phyloP scores from a whole-genome alignment of 768 basidiomycete genomes.

The Boletus pseudopeckii region DNA sequence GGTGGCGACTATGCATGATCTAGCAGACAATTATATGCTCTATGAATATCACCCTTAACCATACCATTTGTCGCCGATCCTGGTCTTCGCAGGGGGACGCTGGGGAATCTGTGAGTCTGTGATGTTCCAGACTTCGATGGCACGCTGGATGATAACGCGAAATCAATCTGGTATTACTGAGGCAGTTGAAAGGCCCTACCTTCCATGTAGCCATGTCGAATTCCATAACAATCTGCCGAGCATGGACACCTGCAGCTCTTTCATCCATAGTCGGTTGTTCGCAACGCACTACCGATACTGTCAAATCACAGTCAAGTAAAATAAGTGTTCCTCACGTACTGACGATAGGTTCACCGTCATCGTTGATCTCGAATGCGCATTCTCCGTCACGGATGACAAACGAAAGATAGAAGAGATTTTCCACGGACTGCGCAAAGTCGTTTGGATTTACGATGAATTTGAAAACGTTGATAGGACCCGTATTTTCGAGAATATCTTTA shows the following conservation, averaged over 20 bases:
- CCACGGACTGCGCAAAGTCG: conserved; percentile 90
- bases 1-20: neutral
- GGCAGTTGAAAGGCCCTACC: conserved; percentile 41
- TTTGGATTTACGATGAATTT: conserved; percentile 85
- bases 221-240: conserved; percentile 86
- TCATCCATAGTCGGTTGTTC: conserved; percentile 63
- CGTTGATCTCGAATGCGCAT: conserved; percentile 66
- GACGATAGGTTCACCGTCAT: conserved; percentile 70
- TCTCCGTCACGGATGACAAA: conserved; percentile 88
- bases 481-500: conserved; percentile 50
- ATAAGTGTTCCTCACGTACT: conserved; percentile 45
- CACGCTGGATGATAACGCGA: conserved; percentile 48
- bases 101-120: conserved; percentile 71
- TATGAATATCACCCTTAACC: conserved; percentile 37
- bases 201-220: conserved; percentile 89
- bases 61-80: conserved; percentile 69
- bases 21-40: conserved; percentile 2
- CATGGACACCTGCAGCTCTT: conserved; percentile 58
- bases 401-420: conserved; percentile 93
- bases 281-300: conserved; percentile 47
- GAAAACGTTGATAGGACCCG: conserved; percentile 72
- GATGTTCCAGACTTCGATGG: conserved; percentile 85
- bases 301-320: neutral
- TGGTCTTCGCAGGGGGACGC: conserved; percentile 55
- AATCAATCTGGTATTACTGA: neutral